Percentiles rank a stretch among this genome's conserved stretches.
Conservation (phyloP, 2,329 filamentous ascomycete species). For the Penicillium brasilianum region DNA sequence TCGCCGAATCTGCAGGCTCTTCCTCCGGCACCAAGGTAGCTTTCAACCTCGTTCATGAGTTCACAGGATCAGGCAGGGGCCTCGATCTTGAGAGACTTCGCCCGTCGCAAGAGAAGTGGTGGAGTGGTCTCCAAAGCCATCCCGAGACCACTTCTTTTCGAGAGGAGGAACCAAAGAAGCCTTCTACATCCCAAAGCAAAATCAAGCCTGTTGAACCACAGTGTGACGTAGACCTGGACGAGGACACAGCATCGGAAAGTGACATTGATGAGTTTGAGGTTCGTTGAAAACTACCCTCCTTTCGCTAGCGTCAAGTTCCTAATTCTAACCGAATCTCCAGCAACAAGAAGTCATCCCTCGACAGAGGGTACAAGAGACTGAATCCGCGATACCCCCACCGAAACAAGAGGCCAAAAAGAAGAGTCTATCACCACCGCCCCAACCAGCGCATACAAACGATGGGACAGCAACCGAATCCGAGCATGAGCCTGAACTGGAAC, state of each 20-base stretch:
- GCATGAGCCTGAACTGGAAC: constrained; percentile 15
- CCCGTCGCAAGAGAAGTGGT: constrained; percentile 40
- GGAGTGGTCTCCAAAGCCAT: constrained; percentile 33
- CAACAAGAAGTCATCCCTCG: constrained; percentile 44
- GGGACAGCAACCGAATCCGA: constrained; percentile 26
- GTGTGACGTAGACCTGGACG: constrained; percentile 22
- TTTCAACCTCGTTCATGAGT: constrained; percentile 33
- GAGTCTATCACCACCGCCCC: constrained; percentile 14
- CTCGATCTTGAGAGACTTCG: constrained; percentile 21
- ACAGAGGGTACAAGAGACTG: constrained; percentile 25
- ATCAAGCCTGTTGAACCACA: not conserved
- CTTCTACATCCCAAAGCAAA: not conserved
- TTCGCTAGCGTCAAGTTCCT: constrained; percentile 9
- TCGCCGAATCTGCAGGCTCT: constrained; percentile 30
- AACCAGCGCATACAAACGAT: constrained; percentile 22
- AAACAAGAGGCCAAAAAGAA: constrained; percentile 14
- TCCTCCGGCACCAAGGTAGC: constrained; percentile 25
- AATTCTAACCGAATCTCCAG: constrained; percentile 27
- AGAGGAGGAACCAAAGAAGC: not conserved
- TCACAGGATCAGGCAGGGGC: constrained; percentile 21
- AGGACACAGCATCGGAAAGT: constrained; percentile 31
- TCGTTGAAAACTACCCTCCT: constrained; percentile 16
- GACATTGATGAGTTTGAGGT: constrained; percentile 49
- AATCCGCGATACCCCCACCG: constrained; percentile 4
- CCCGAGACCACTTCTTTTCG: constrained; percentile 7